A percentile compares a stretch with the other conserved stretches of the same genome.
Conservation (phyloP, 495 filamentous ascomycete species). For the Tuber magnatum region DNA sequence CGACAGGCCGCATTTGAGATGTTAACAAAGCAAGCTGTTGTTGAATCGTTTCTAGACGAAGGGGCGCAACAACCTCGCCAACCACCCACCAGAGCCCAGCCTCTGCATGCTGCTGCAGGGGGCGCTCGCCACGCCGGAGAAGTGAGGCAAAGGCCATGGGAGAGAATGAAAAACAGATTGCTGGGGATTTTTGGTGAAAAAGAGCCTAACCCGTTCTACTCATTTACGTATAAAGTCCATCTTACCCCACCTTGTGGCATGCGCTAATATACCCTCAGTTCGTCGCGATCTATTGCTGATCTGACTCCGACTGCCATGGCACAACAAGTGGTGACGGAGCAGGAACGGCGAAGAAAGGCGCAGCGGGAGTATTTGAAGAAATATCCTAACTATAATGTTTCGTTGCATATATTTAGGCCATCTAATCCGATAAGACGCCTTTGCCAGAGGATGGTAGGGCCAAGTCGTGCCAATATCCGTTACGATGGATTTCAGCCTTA, state of each 20-base stretch:
- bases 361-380: conserved; percentile 83
- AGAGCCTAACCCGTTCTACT: conserved; percentile 95
- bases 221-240: conserved; percentile 41
- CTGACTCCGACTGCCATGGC: conserved; percentile 82
- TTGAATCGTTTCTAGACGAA: conserved; percentile 90
- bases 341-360: conserved; percentile 70
- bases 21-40: conserved; percentile 90
- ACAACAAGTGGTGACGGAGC: conserved; percentile 75
- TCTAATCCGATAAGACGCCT: conserved; percentile 66
- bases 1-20: conserved; percentile 62
- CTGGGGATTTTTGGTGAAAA: conserved; percentile 24
- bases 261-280: conserved; percentile 13
- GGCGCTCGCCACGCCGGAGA: conserved; percentile 3
- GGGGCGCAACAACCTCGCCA: conserved; percentile 28
- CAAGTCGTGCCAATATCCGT: conserved; percentile 75
- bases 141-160: conserved; percentile 19
- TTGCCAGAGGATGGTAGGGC: conserved; percentile 87
- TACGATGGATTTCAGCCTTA: conserved; percentile 82
- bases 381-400: conserved; percentile 87
- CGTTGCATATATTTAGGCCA: conserved; percentile 78
- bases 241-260: neutral
- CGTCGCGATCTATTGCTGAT: conserved; percentile 54
- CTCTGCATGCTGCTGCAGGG: neutral
- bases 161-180: conserved; percentile 29
- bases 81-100: neutral